These are phyloP conservation scores for Creolimax fragrantissima DNA, from an alignment of 78 protist species.

Conservation along the genomic window DNA sequence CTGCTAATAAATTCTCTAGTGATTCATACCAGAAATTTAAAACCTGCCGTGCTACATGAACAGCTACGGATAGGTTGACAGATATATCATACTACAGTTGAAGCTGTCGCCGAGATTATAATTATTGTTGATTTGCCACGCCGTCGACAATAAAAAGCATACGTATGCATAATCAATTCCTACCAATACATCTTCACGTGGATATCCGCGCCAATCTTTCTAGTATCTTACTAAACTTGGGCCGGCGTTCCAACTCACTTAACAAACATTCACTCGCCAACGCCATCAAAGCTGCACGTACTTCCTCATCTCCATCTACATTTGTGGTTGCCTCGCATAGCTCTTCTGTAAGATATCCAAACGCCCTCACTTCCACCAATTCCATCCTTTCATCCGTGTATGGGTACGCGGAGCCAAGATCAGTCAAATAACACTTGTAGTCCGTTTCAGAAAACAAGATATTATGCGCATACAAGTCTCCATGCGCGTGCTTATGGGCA, in stretches of 20 bases:
- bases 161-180: no score
- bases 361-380: neutral
- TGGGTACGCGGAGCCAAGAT: neutral
- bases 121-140: no score
- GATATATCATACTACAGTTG: no score
- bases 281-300: neutral
- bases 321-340: neutral
- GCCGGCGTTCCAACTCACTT: neutral
- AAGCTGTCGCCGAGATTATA: no score
- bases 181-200: no score
- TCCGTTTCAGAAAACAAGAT: neutral
- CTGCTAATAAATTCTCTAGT: no score
- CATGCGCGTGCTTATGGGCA: slow-evolving; percentile 1
- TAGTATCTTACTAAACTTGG: neutral
- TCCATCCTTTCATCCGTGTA: neutral
- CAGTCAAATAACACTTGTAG: neutral
- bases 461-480: slow-evolving; percentile 13
- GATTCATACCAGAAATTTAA: no score
- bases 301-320: neutral
- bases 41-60: no score
- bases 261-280: neutral
- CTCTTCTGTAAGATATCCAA: slow-evolving; percentile 2
- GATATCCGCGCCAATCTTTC: no score
- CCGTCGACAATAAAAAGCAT: no score
- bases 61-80: no score